phyloP scores from a whole-genome alignment of 495 filamentous ascomycete species.

The Extremus antarcticus region DNA sequence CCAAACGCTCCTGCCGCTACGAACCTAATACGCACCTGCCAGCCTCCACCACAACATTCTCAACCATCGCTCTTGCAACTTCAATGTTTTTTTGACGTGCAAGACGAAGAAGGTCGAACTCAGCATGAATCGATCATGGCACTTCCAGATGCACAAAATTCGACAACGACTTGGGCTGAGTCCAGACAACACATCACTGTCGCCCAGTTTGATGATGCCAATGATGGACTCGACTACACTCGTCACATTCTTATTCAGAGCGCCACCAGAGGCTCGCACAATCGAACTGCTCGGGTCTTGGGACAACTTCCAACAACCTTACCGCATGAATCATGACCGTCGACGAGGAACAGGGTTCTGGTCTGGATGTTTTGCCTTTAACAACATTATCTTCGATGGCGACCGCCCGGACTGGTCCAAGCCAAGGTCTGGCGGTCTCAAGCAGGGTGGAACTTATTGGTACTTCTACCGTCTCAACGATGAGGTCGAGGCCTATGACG shows the following conservation, averaged over 20 bases:
- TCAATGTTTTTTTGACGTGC: not conserved
- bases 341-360: constrained; percentile 61
- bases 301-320: constrained; percentile 75
- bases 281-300: constrained; percentile 82
- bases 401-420: constrained; percentile 39
- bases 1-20: not conserved
- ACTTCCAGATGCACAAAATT: not conserved
- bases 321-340: constrained; percentile 67
- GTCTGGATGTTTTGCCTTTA: constrained; percentile 75
- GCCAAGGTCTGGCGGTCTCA: constrained; percentile 66
- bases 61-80: not conserved
- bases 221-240: constrained; percentile 29
- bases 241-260: constrained; percentile 38
- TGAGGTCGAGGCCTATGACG: constrained; percentile 61
- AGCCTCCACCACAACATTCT: not conserved
- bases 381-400: constrained; percentile 75
- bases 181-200: not conserved
- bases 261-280: constrained; percentile 52
- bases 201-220: not conserved
- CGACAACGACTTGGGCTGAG: not conserved
- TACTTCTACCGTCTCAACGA: constrained; percentile 82
- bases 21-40: not conserved
- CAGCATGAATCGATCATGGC: not conserved
- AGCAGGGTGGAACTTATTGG: constrained; percentile 89
- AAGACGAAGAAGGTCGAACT: not conserved